Evolutionary conservation across 1,139 yeast genomes (phyloP), one percentile per base, ranked within the genome.

Genomic region (Protomyces inouyei): DNA sequence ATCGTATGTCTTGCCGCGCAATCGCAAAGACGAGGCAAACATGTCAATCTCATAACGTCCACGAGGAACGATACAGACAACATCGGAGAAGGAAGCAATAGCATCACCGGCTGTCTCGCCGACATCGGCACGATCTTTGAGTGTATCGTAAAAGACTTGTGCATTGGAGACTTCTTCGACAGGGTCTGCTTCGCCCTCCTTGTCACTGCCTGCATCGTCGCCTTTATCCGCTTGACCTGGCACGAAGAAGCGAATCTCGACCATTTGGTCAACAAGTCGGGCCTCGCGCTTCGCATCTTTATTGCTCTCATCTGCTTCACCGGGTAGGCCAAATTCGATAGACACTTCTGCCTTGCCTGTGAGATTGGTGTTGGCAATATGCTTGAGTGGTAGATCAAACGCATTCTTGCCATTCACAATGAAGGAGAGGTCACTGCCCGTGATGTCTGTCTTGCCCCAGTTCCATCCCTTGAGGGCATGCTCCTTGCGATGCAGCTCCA

Each of bases 381-480:
- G 85, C 16, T 81, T 73, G 74, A 92, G 93, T 3, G 98, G 97
- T 56, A 95, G 77, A 76, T 93, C 98, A 75, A 93, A 93, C 21
- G 87, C 84, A 1, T 98, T 98, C 72, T 88, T 87, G 71, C 91
- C 91, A 72, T 88, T 89, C 43, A 92, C 86, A 65, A 86, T 85
- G 76, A 95, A 92, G 38, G 90, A 83, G 76, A 93, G 79, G 74
- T 93, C 98, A 71, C 91, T 89, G 73, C 97, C 84, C 14, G 96
- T 96, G 75, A 95, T 83, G 74, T 92, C 97, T 10, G 93, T 82
- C 69, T 86, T 85, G 65, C 99, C 99, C 98, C 98, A 93, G 76
- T 93, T 93, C 98, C 98, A 93, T 52, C 99, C 99, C 76, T 97
- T 84, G 70, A 93, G 79, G 4, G 97, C 88, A 75, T 93, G 98